Evolutionary conservation across 768 basidiomycete genomes (phyloP).

Genomic region (Agrocybe chaxingu): DNA sequence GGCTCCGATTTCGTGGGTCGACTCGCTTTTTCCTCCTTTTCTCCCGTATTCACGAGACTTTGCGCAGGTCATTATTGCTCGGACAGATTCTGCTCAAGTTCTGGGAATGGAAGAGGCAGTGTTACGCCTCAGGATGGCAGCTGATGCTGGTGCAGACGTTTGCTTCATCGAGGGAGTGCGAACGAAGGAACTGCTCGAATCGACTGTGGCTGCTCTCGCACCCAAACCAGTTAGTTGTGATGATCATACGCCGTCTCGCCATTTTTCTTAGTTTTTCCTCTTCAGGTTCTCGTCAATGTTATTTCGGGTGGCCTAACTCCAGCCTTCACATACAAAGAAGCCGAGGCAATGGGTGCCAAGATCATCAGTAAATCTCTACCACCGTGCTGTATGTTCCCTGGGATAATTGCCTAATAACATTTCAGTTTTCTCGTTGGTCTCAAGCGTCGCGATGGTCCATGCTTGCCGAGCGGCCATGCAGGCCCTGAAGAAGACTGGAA

Average conservation of each 20-base stretch:
- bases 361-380: conserved; percentile 61
- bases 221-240: conserved; percentile 58
- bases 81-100: conserved; percentile 79
- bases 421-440: conserved; percentile 73
- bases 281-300: conserved; percentile 72
- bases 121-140: conserved; percentile 63
- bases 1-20: conserved; percentile 63
- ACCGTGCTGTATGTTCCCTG: background rate
- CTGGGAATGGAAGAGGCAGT: conserved; percentile 80
- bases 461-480: conserved; percentile 74
- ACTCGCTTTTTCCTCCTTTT: background rate
- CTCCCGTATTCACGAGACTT: background rate
- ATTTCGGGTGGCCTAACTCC: conserved; percentile 79
- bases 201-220: conserved; percentile 63
- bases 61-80: conserved; percentile 64
- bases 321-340: conserved; percentile 66
- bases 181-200: conserved; percentile 59
- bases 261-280: background rate
- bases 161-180: conserved; percentile 83
- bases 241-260: background rate
- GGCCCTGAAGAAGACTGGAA: conserved; percentile 76
- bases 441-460: conserved; percentile 75
- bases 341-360: conserved; percentile 69
- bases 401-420: background rate
- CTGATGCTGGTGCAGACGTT: conserved; percentile 74